These are phyloP conservation scores for Cerrena zonata DNA, from an alignment of 1,284 basidiomycete species.

Conservation along the genomic window DNA sequence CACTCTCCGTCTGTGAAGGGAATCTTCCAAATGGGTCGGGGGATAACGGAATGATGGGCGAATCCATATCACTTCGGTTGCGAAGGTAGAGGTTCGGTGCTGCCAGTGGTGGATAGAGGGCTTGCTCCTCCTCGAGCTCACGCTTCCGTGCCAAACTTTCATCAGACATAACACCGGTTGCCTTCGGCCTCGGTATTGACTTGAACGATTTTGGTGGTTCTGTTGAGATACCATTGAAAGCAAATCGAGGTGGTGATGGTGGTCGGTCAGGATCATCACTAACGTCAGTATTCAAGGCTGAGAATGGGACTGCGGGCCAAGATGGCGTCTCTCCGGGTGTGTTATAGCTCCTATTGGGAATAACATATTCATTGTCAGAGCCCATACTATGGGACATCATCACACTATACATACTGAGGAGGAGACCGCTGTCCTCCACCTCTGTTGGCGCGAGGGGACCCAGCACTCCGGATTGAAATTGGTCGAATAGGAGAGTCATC, in stretches of 20 bases:
- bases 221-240: conserved; percentile 63
- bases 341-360: conserved; percentile 13
- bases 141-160: conserved; percentile 52
- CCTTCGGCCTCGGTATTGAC: conserved; percentile 21
- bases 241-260: conserved; percentile 54
- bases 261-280: conserved; percentile 17
- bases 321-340: conserved; percentile 21
- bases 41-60: conserved; percentile 62
- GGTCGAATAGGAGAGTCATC: conserved; percentile 28
- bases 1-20: conserved; percentile 43
- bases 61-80: conserved; percentile 20
- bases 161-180: conserved; percentile 25
- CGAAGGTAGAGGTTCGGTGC: conserved; percentile 24
- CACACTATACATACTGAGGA: conserved; percentile 14
- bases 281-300: conserved; percentile 22
- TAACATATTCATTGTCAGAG: not conserved
- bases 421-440: conserved; percentile 16
- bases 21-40: conserved; percentile 74
- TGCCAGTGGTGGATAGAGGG: conserved; percentile 38
- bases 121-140: conserved; percentile 44
- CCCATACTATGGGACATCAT: not conserved
- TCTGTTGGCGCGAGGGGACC: not conserved
- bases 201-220: conserved; percentile 46
- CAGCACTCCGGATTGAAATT: conserved; percentile 11
- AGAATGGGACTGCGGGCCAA: conserved; percentile 36